Evolutionary conservation across 306 rosid species (phyloP).

Genomic region (Quercus agrifolia): DNA sequence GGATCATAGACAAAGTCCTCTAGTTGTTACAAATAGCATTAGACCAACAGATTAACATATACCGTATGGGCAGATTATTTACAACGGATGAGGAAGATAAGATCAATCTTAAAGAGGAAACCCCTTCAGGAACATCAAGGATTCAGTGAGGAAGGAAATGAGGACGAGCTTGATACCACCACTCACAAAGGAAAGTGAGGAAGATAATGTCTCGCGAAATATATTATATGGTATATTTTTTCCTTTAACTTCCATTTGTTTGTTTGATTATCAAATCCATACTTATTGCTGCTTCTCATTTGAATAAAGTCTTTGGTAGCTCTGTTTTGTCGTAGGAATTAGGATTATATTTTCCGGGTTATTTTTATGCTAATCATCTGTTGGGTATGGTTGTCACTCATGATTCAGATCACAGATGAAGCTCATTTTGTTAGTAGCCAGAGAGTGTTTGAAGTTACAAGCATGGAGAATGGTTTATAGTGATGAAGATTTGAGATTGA

Average conservation of each 20-base stretch:
- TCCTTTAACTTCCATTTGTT: not conserved
- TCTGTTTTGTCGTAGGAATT: not conserved
- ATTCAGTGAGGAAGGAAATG: conserved; percentile 36
- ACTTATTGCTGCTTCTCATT: not conserved
- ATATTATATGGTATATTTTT: conserved; percentile 30
- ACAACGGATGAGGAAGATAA: conserved; percentile 46
- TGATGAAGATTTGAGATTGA: too few species aligned
- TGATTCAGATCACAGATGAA: too few species aligned
- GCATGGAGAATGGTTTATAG: too few species aligned
- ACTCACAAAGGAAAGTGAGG: conserved; percentile 32
- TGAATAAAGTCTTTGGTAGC: not conserved
- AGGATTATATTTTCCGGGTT: not conserved
- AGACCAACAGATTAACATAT: too few species aligned
- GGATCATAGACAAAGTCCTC: too few species aligned
- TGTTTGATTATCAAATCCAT: not conserved
- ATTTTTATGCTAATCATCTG: not conserved
- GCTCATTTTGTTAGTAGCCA: too few species aligned
- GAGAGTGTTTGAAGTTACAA: too few species aligned
- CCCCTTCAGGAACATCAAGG: conserved; percentile 54
- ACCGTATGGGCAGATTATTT: conserved; percentile 20
- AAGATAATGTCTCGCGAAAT: conserved; percentile 24
- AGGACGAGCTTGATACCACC: conserved; percentile 19
- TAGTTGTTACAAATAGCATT: too few species aligned
- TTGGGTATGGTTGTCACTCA: not conserved
- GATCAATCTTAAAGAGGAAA: conserved; percentile 35